A percentile compares a stretch with the other conserved stretches of the same genome.
Conservation (phyloP, 2,329 filamentous ascomycete genomes). For the Botrytis pseudocinerea region DNA sequence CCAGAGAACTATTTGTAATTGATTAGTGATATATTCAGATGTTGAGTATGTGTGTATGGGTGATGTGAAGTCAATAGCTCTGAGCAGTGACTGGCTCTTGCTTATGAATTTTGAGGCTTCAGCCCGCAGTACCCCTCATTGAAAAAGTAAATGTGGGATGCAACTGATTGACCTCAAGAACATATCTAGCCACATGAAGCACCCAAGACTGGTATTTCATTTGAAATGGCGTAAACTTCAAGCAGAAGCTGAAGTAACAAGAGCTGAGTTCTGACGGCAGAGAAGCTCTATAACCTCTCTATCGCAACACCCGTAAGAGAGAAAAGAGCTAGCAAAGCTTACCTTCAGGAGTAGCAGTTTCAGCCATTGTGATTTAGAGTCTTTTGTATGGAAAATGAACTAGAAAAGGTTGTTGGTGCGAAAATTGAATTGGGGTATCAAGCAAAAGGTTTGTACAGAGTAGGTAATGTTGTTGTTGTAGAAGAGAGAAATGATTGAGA, state of each 20-base stretch:
- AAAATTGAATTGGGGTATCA: constrained; percentile 24
- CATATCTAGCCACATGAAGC: background rate
- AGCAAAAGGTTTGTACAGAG: constrained; percentile 20
- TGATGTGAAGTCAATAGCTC: background rate
- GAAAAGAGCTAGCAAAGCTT: constrained; percentile 34
- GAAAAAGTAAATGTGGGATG: constrained; percentile 11
- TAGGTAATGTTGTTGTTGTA: constrained; percentile 10
- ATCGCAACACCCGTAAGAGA: background rate
- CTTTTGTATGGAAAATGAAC: background rate
- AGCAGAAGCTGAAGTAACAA: background rate
- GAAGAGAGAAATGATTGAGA: constrained; percentile 3
- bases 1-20: constrained; percentile 75
- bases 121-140: constrained; percentile 20
- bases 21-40: background rate
- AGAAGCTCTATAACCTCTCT: background rate
- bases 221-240: background rate
- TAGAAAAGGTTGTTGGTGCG: background rate
- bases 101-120: constrained; percentile 10
- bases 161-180: background rate
- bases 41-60: background rate
- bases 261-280: background rate
- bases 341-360: constrained; percentile 37
- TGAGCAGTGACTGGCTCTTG: constrained; percentile 6
- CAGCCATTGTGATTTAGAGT: constrained; percentile 32
- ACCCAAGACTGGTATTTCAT: background rate